phyloP scores from a whole-genome alignment of 1,284 basidiomycete species.

The Heliocybe sulcata region DNA sequence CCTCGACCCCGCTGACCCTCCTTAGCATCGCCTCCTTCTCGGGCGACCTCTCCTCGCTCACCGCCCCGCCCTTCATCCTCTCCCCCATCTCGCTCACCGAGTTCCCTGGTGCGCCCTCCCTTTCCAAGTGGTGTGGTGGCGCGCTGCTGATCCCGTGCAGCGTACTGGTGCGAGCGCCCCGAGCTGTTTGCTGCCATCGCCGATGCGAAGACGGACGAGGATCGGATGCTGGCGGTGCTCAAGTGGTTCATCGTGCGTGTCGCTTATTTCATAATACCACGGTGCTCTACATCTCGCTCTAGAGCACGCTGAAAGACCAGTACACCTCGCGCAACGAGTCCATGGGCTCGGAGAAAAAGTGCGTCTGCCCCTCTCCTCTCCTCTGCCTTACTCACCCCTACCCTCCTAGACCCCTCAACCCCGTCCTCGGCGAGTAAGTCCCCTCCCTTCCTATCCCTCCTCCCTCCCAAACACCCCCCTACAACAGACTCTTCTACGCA shows the following conservation, averaged over 20 bases:
- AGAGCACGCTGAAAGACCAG: conserved; percentile 90
- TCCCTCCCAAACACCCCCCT: conserved; percentile 4
- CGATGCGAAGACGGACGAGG: conserved; percentile 65
- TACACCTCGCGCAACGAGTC: conserved; percentile 91
- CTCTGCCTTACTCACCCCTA: conserved; percentile 6
- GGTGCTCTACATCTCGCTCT: no score
- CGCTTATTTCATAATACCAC: no score
- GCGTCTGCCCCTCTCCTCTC: conserved; percentile 16
- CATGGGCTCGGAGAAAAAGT: conserved; percentile 97
- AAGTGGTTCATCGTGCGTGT: conserved; percentile 85
- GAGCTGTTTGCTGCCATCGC: conserved; percentile 80
- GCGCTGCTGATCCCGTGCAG: conserved; percentile 25
- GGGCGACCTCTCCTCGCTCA: conserved; percentile 90
- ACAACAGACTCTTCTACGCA: conserved; percentile 79
- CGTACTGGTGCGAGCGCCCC: conserved; percentile 91
- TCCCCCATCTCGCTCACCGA: conserved; percentile 83
- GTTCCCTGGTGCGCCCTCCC: conserved; percentile 65
- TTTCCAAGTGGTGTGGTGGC: background rate
- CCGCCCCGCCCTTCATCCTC: conserved; percentile 91
- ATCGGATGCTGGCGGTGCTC: conserved; percentile 69
- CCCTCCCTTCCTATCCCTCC: background rate
- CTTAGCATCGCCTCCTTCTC: conserved; percentile 74
- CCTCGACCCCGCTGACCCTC: background rate
- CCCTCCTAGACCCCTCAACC: conserved; percentile 76
- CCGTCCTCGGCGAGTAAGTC: conserved; percentile 87